These are phyloP conservation scores for Alloascoidea africana DNA, from an alignment of 805 yeast genomes.

Conservation along the genomic window DNA sequence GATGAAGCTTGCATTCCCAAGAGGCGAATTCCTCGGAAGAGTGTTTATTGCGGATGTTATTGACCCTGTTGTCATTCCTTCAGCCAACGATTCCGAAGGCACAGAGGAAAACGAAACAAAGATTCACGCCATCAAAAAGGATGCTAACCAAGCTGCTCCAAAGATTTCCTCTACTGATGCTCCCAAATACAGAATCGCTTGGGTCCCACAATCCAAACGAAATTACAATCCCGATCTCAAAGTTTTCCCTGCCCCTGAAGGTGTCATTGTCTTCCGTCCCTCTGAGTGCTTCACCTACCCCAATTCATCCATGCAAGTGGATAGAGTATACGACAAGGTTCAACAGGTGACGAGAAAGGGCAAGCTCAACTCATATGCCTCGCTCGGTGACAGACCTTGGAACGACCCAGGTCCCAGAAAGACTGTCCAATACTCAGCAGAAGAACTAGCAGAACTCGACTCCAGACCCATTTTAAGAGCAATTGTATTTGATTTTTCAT, in stretches of 20 bases:
- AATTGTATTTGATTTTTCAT: conserved; percentile 68
- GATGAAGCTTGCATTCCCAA: conserved; percentile 65
- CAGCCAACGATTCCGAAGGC: conserved; percentile 6
- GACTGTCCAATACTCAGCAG: conserved; percentile 10
- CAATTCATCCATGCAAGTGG: conserved; percentile 62
- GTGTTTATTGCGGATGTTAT: conserved; percentile 57
- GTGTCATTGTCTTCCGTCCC: conserved; percentile 75
- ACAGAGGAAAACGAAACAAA: conserved; percentile 5
- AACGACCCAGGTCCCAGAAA: conserved; percentile 64
- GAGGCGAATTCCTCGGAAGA: conserved; percentile 71
- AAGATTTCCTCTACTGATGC: conserved; percentile 6
- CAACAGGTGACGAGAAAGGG: conserved; percentile 49
- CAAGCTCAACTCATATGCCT: conserved; percentile 19
- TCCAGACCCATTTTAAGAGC: conserved; percentile 53
- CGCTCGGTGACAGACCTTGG: conserved; percentile 67
- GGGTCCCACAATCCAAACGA: conserved; percentile 49
- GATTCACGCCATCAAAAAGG: background rate
- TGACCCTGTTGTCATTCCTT: conserved; percentile 34
- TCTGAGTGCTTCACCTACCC: conserved; percentile 73
- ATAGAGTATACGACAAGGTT: conserved; percentile 51
- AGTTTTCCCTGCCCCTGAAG: conserved; percentile 75
- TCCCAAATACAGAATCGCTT: conserved; percentile 36
- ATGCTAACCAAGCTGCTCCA: conserved; percentile 1
- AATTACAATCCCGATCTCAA: conserved; percentile 38
- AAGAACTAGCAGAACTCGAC: conserved; percentile 18